Percentiles rank a stretch among this genome's conserved stretches.
Evolutionary conservation across 495 filamentous ascomycete species (phyloP).

Genomic region (Hyaloscypha finlandica): DNA sequence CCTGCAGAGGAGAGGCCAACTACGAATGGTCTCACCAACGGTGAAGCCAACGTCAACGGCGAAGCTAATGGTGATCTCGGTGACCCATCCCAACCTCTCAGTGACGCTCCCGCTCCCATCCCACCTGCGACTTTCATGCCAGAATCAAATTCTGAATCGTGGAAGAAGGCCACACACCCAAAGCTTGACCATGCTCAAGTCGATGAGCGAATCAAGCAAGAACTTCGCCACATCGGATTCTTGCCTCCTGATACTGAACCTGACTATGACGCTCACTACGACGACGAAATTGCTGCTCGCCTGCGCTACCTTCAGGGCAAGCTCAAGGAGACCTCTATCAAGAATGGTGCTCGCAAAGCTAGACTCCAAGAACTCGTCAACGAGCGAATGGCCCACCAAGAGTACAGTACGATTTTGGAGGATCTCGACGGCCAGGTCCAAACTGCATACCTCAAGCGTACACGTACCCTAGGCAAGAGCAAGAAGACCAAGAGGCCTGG

Average conservation of each 20-base stretch:
- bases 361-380: conserved; percentile 81
- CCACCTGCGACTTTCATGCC: conserved; percentile 77
- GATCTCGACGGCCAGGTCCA: conserved; percentile 96
- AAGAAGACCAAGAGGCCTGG: conserved; percentile 89
- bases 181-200: conserved; percentile 82
- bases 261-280: conserved; percentile 85
- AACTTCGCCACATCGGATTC: conserved; percentile 93
- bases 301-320: conserved; percentile 81
- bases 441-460: conserved; percentile 92
- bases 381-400: conserved; percentile 90
- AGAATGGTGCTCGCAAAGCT: conserved; percentile 88
- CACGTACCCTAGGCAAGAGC: conserved; percentile 87
- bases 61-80: conserved; percentile 49
- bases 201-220: conserved; percentile 86
- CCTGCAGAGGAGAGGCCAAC: conserved; percentile 57
- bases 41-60: conserved; percentile 53
- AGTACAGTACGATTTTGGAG: conserved; percentile 95
- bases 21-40: conserved; percentile 57
- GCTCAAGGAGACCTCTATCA: conserved; percentile 74
- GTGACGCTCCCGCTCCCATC: conserved; percentile 40
- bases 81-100: conserved; percentile 42
- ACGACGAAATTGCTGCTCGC: conserved; percentile 92
- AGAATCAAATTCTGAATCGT: conserved; percentile 61
- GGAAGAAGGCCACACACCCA: conserved; percentile 57
- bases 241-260: conserved; percentile 65